phyloP scores from a whole-genome alignment of 495 filamentous ascomycete species.

The Clohesyomyces aquaticus region DNA sequence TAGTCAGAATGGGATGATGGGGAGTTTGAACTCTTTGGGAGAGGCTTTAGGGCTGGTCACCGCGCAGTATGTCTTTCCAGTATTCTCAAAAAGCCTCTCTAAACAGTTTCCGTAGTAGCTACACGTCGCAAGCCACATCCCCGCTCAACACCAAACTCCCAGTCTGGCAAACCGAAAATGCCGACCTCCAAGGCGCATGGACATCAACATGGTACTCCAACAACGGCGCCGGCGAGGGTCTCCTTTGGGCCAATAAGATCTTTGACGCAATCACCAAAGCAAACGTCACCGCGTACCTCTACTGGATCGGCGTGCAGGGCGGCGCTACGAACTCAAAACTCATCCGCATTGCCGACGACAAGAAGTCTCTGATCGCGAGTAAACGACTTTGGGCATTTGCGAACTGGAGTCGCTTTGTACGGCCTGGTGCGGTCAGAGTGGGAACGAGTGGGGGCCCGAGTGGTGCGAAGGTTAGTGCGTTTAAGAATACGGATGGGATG shows the following conservation, averaged over 20 bases:
- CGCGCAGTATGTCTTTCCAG: slow-evolving; percentile 22
- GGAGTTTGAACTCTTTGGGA: slow-evolving; percentile 6
- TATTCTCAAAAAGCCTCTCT: too few species aligned
- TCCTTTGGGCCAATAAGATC: slow-evolving; percentile 35
- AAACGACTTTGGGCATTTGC: slow-evolving; percentile 36
- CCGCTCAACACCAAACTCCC: slow-evolving; percentile 25
- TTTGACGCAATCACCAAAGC: slow-evolving; percentile 22
- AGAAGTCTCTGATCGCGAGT: slow-evolving; percentile 16
- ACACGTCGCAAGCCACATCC: too few species aligned
- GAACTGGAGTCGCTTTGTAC: slow-evolving; percentile 29
- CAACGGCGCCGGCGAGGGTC: slow-evolving; percentile 34
- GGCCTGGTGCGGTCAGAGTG: slow-evolving; percentile 44
- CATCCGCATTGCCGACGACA: slow-evolving; percentile 29
- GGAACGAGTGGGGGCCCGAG: slow-evolving; percentile 34
- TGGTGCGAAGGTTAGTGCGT: slow-evolving; percentile 29
- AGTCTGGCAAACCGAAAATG: slow-evolving; percentile 41
- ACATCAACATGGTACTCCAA: slow-evolving; percentile 20
- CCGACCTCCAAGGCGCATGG: slow-evolving; percentile 38
- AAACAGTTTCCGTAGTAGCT: too few species aligned
- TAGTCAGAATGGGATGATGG: slow-evolving; percentile 24
- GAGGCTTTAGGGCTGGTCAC: slow-evolving; percentile 17
- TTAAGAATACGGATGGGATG: slow-evolving; percentile 29
- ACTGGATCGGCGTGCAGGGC: slow-evolving; percentile 47
- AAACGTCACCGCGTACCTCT: slow-evolving; percentile 27
- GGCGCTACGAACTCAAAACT: slow-evolving; percentile 39